These are phyloP conservation scores for Gliomastix tumulicola DNA, from an alignment of 2,329 filamentous ascomycete genomes.

Conservation along the genomic window DNA sequence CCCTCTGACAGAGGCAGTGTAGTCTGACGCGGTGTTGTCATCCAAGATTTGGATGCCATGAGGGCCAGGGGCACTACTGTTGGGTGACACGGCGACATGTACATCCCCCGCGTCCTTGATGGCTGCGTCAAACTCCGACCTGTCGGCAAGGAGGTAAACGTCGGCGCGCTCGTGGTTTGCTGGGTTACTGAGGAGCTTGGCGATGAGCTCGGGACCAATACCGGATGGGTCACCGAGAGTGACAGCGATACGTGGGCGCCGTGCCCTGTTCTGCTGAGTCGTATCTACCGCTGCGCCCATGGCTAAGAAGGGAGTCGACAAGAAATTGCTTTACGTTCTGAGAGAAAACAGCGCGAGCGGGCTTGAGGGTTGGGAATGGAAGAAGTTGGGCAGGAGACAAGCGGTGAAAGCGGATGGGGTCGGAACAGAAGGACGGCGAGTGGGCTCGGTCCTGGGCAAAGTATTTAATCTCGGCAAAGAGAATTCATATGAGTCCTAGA, in stretches of 20 bases:
- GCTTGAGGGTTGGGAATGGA: too few relatives aligned
- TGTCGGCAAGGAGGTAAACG: conserved; percentile 18
- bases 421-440: too few relatives aligned
- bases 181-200: conserved; percentile 20
- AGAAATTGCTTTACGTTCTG: too few relatives aligned
- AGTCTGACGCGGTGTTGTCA: conserved; percentile 12
- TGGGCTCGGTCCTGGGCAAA: too few relatives aligned
- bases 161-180: conserved; percentile 16
- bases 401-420: too few relatives aligned
- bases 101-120: conserved; percentile 12
- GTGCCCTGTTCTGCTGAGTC: conserved; percentile 1
- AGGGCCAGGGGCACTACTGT: conserved; percentile 7
- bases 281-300: conserved; percentile 4
- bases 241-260: conserved; percentile 18
- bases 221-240: conserved; percentile 22
- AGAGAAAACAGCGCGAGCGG: too few relatives aligned
- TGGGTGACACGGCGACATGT: conserved; percentile 6
- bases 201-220: conserved; percentile 19
- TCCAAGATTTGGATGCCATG: conserved; percentile 17
- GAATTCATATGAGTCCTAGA: too few relatives aligned
- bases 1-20: conserved; percentile 4
- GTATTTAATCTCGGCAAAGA: too few relatives aligned
- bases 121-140: conserved; percentile 14
- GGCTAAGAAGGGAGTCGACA: too few relatives aligned
- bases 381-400: too few relatives aligned